Conservation (phyloP, 257 asterid species). For the Solanum chilense region DNA sequence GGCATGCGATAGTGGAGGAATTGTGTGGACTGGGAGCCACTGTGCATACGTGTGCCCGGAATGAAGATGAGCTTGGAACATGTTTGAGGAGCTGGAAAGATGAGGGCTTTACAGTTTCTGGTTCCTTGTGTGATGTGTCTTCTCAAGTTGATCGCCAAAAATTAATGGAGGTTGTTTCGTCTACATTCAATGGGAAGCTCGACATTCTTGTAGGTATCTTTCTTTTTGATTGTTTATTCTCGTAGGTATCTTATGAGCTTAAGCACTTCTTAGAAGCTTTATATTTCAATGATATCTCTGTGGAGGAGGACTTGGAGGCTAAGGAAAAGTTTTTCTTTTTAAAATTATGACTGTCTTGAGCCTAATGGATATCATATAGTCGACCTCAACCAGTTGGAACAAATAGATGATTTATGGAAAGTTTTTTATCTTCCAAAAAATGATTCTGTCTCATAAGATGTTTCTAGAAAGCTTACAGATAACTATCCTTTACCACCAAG, state of each 20-base stretch:
- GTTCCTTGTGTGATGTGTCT: constrained; percentile 50
- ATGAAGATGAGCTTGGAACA: constrained; percentile 31
- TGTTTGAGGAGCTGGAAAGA: constrained; percentile 43
- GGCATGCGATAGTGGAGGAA: constrained; percentile 62
- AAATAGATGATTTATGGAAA: not conserved
- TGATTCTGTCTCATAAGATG: not conserved
- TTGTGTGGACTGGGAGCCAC: constrained; percentile 51
- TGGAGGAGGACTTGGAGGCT: not conserved
- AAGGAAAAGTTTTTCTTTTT: not conserved
- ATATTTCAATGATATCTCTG: not conserved
- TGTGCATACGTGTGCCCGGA: constrained; percentile 54
- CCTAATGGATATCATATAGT: not conserved
- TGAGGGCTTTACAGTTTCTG: constrained; percentile 34
- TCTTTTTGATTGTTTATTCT: constrained; percentile 13
- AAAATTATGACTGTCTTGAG: not conserved
- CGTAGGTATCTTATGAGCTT: constrained; percentile 15
- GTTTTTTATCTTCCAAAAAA: not conserved
- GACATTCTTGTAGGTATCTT: constrained; percentile 41
- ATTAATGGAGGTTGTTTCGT: constrained; percentile 25
- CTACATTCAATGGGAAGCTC: constrained; percentile 41
- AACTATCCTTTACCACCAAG: not conserved
- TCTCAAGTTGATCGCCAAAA: constrained; percentile 32
- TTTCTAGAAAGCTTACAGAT: not conserved
- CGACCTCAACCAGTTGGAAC: not conserved
- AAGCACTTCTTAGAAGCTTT: not conserved